phyloP scores from a whole-genome alignment of 2,329 filamentous ascomycete genomes.

The Penicillium olsonii region DNA sequence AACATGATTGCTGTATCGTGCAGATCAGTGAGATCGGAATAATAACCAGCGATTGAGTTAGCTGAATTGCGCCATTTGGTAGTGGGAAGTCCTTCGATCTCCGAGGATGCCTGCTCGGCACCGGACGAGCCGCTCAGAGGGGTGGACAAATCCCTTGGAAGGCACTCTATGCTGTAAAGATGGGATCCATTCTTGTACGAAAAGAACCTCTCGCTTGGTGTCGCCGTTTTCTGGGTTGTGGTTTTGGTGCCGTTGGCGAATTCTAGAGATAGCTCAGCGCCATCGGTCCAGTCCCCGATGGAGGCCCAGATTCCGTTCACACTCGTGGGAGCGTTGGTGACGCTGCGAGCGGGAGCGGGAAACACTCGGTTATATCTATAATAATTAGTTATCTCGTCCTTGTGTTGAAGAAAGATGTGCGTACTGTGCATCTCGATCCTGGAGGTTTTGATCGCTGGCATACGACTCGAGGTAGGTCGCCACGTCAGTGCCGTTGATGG shows the following conservation, averaged over 20 bases:
- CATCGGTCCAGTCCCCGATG: constrained; percentile 23
- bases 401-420: neutral
- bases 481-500: constrained; percentile 61
- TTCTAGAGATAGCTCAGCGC: constrained; percentile 15
- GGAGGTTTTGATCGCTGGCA: constrained; percentile 50
- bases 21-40: constrained; percentile 42
- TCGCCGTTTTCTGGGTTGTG: constrained; percentile 18
- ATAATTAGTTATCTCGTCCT: constrained; percentile 4
- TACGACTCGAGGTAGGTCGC: constrained; percentile 48
- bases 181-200: constrained; percentile 21
- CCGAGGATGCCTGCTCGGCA: constrained; percentile 23
- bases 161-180: constrained; percentile 20
- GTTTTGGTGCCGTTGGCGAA: constrained; percentile 24
- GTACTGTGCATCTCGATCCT: constrained; percentile 61
- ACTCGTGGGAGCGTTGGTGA: constrained; percentile 18
- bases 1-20: constrained; percentile 51
- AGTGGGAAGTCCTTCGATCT: constrained; percentile 17
- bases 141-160: constrained; percentile 18
- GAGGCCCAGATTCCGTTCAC: constrained; percentile 22
- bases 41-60: constrained; percentile 48
- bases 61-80: constrained; percentile 20
- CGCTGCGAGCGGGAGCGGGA: constrained; percentile 20
- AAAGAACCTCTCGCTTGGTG: constrained; percentile 22
- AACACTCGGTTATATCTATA: constrained; percentile 27
- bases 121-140: constrained; percentile 9